phyloP scores from a whole-genome alignment of 257 asterid genomes.

The Nicotiana otophora region DNA sequence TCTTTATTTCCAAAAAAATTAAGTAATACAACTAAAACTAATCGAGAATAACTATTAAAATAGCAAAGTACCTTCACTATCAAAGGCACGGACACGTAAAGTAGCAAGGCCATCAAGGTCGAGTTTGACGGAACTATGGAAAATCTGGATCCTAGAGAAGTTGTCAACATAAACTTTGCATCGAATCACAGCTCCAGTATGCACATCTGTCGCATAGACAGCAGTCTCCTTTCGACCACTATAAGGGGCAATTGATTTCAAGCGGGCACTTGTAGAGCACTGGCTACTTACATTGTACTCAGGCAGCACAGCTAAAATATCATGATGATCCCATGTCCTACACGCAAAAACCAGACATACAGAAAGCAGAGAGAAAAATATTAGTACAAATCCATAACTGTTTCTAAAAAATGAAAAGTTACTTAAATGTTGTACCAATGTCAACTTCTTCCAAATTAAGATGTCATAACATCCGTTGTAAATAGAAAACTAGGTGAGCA shows the following conservation, averaged over 20 bases:
- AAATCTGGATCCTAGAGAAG: conserved; percentile 75
- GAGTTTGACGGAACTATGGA: conserved; percentile 82
- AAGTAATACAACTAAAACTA: background rate
- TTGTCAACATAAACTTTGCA: conserved; percentile 84
- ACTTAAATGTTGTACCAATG: background rate
- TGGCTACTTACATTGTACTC: conserved; percentile 69
- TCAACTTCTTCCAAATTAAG: background rate
- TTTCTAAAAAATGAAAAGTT: background rate
- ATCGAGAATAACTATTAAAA: background rate
- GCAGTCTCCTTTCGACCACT: conserved; percentile 94
- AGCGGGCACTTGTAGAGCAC: conserved; percentile 79
- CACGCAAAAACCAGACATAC: background rate
- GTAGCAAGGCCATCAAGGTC: conserved; percentile 94
- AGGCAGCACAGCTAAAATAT: conserved; percentile 62
- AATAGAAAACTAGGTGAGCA: background rate
- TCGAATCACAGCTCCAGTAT: conserved; percentile 76
- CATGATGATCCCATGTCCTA: conserved; percentile 98
- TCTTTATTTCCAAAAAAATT: background rate
- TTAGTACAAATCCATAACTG: background rate
- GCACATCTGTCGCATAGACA: conserved; percentile 79
- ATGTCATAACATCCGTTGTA: background rate
- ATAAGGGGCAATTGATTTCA: conserved; percentile 84
- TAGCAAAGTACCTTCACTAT: conserved; percentile 52
- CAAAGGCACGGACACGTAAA: conserved; percentile 81
- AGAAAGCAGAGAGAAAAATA: background rate